Conservation (phyloP, 176 grass and related monocot species). For the Miscanthus lutarioriparius region DNA sequence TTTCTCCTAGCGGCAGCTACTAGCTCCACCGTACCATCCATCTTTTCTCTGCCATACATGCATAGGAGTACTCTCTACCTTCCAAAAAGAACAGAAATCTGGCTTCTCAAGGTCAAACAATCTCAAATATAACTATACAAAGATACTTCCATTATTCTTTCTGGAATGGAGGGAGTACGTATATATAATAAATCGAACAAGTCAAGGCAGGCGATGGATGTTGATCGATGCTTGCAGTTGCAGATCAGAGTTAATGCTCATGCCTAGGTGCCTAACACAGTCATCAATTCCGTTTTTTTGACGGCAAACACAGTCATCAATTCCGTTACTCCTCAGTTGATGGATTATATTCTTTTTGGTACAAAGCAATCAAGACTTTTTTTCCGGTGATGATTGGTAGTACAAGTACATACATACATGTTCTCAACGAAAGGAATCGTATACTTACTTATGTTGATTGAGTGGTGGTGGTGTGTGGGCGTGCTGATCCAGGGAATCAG, state of each 20-base stretch:
- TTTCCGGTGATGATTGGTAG: not conserved
- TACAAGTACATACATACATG: not conserved
- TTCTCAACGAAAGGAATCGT: not conserved
- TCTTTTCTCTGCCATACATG: not conserved
- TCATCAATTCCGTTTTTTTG: not conserved
- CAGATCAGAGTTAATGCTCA: not conserved
- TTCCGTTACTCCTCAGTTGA: not conserved
- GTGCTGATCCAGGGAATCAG: not conserved
- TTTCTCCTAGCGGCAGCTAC: not conserved
- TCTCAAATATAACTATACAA: too few relatives aligned
- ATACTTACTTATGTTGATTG: not conserved
- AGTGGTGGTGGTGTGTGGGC: not conserved
- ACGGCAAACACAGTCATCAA: not conserved
- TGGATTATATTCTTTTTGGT: not conserved
- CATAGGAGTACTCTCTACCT: too few relatives aligned
- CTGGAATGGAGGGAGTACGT: too few relatives aligned
- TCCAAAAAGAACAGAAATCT: too few relatives aligned
- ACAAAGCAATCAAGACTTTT: not conserved
- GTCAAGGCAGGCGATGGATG: constrained; percentile 9
- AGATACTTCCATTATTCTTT: too few relatives aligned
- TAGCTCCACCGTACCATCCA: too few relatives aligned
- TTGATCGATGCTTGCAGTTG: not conserved
- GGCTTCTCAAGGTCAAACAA: too few relatives aligned
- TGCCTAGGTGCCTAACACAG: not conserved
- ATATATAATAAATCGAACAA: not conserved